Evolutionary conservation across 441 rosid species (phyloP), one percentile per base, ranked within the genome.

Genomic region (Erysimum cheiri): DNA sequence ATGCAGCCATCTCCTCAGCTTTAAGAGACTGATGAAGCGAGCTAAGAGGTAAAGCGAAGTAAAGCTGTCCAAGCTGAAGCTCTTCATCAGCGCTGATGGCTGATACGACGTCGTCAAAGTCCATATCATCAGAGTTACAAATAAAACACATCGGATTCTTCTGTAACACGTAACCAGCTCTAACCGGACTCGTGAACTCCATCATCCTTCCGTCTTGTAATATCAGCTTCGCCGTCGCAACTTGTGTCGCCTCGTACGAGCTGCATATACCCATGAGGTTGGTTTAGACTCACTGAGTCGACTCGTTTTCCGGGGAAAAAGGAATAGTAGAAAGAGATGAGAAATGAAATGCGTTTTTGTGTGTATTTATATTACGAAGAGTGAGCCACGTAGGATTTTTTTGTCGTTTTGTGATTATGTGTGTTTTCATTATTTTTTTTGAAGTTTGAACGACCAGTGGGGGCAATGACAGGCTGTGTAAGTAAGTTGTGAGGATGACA

Each of bases 91-190:
- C 89, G 39, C 69, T 64, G 4, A 93, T 48, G 53, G 98, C 92
- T 1, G 83, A 78, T 6, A 82, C 85, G 70, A 80, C 88, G 64
- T 81, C 87, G 83, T 89, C 96, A 46, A 91, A 91, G 13, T 91
- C 96, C 96, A 93, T 88, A 33, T 91, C 96, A 15, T 93, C 98
- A 2, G 98, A 84, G 78, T 91, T 89, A 69, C 98, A 93, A n/a
- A 93, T 85, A 55, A 93, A 91, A 64, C 78, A 82, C 43, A 80
- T 24, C 0, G 92, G 93, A 39, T 88, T 70, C 77, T 74, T 84
- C 8, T 82, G 85, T 4, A 93, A 71, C 31, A 93, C 86, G 55
- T 79, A 77, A 40, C 95, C 87, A 12, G 56, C 98, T 80, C 79
- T 91, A 8, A 91, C 84, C 0, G 97, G 95, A 76, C 81, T 83